Evolutionary conservation across 345 rosid species (phyloP).

Genomic region (Rubroshorea leprosula): DNA sequence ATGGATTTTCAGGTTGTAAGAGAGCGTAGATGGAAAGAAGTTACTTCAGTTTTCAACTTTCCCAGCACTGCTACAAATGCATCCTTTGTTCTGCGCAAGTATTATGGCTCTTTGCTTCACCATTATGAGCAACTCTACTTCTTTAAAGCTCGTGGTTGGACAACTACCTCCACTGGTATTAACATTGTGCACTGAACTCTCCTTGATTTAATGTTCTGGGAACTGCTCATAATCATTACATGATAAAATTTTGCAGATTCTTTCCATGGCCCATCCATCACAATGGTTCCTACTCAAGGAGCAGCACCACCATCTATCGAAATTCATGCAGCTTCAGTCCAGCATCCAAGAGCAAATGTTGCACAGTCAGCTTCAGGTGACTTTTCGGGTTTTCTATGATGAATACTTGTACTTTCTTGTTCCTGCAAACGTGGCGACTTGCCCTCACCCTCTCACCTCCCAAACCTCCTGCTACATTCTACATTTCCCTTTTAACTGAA

Average conservation of each 20-base stretch:
- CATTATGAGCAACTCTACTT: conserved; percentile 79
- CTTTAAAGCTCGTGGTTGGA: conserved; percentile 51
- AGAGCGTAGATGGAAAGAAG: conserved; percentile 95
- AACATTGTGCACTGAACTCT: conserved; percentile 2
- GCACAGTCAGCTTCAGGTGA: conserved; percentile 49
- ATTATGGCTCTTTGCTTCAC: conserved; percentile 71
- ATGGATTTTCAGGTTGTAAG: conserved; percentile 48
- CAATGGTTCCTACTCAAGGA: conserved; percentile 40
- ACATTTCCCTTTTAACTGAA: too few species aligned
- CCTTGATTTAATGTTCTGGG: not conserved
- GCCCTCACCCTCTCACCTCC: too few species aligned
- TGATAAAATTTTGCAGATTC: conserved; percentile 37
- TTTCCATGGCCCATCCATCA: conserved; percentile 33
- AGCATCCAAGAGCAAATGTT: conserved; percentile 26
- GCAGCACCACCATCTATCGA: conserved; percentile 37
- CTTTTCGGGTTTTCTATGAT: conserved; percentile 1
- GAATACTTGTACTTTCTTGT: not conserved
- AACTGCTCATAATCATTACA: conserved; percentile 5
- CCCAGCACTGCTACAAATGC: conserved; percentile 98
- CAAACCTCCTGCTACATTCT: too few species aligned
- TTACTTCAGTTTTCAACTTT: conserved; percentile 87
- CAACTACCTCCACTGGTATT: conserved; percentile 61
- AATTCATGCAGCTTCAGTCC: conserved; percentile 35
- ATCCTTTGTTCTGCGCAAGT: conserved; percentile 88
- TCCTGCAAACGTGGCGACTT: too few species aligned